Percentiles rank a stretch among this genome's conserved stretches.
Evolutionary conservation across 371 early-diverging fungal species (phyloP).

Genomic region (Sporodiniella umbellata): DNA sequence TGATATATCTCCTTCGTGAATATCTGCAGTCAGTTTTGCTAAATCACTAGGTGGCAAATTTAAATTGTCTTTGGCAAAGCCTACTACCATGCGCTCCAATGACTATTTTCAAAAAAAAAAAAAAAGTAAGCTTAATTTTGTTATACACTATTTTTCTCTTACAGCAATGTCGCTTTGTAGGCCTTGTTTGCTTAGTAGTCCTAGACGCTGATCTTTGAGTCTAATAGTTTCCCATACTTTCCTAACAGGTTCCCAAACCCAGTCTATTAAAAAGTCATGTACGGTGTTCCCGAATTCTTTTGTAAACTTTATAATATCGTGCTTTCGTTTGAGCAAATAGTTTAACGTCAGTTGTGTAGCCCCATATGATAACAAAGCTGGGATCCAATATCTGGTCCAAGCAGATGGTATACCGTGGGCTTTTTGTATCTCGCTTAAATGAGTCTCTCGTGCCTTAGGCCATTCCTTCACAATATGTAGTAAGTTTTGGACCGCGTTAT

Average conservation of each 20-base stretch:
- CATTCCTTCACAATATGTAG: slow-evolving; percentile 1
- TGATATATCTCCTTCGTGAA: slow-evolving; percentile 78
- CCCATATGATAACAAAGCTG: slow-evolving; percentile 37
- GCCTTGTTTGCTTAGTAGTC: slow-evolving; percentile 72
- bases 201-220: slow-evolving; percentile 71
- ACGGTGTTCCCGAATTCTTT: slow-evolving; percentile 53
- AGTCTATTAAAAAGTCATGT: slow-evolving; percentile 62
- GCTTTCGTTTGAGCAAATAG: slow-evolving; percentile 45
- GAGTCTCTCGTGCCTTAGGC: slow-evolving; percentile 7
- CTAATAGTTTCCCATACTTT: slow-evolving; percentile 85
- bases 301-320: slow-evolving; percentile 44
- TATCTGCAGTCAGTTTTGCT: slow-evolving; percentile 32
- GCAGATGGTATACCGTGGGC: slow-evolving; percentile 43
- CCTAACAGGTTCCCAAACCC: slow-evolving; percentile 76
- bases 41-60: slow-evolving; percentile 39
- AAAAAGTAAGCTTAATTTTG: not conserved
- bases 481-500: not conserved
- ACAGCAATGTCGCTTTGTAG: slow-evolving; percentile 79
- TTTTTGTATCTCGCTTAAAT: slow-evolving; percentile 14
- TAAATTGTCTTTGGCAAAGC: slow-evolving; percentile 70
- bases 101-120: slow-evolving; percentile 48
- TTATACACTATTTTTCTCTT: slow-evolving; percentile 5
- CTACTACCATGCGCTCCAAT: slow-evolving; percentile 85
- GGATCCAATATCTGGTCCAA: slow-evolving; percentile 63
- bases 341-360: slow-evolving; percentile 29